These are phyloP conservation scores for Lactifluus echinatus DNA, from an alignment of 768 basidiomycete species.

Conservation along the genomic window DNA sequence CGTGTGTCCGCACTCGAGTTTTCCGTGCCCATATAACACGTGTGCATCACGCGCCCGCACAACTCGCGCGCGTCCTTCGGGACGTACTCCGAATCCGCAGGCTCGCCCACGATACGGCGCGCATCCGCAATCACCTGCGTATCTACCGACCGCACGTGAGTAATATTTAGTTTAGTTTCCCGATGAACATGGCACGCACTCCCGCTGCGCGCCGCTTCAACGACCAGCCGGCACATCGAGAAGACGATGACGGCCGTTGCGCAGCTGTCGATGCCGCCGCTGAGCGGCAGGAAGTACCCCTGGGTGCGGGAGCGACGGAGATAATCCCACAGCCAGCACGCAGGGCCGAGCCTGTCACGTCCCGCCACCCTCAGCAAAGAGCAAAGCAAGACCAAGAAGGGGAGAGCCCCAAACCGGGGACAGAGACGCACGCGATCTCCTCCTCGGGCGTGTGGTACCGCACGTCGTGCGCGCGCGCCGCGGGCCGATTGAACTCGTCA, in stretches of 20 bases:
- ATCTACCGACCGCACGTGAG: slow-evolving; percentile 31
- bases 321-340: slow-evolving; percentile 99
- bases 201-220: slow-evolving; percentile 63
- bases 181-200: slow-evolving; percentile 37
- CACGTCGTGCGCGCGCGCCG: slow-evolving; percentile 35
- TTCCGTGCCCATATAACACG: slow-evolving; percentile 98
- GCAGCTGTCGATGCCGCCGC: slow-evolving; percentile 96
- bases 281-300: slow-evolving; percentile 92
- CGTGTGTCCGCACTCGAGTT: slow-evolving; percentile 88
- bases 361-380: no score
- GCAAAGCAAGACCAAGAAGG: no score
- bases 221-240: slow-evolving; percentile 92
- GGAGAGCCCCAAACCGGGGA: no score
- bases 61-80: slow-evolving; percentile 88
- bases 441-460: slow-evolving; percentile 86
- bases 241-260: slow-evolving; percentile 93
- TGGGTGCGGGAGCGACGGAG: slow-evolving; percentile 86
- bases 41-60: slow-evolving; percentile 82
- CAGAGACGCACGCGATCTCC: slow-evolving; percentile 80
- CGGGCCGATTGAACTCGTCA: slow-evolving; percentile 24
- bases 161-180: no score
- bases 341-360: slow-evolving; percentile 88
- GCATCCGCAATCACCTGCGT: slow-evolving; percentile 89
- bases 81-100: slow-evolving; percentile 69
- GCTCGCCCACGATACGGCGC: slow-evolving; percentile 78